Evolutionary conservation across 441 rosid species (phyloP).

Genomic region (Flueggea neowawraea): DNA sequence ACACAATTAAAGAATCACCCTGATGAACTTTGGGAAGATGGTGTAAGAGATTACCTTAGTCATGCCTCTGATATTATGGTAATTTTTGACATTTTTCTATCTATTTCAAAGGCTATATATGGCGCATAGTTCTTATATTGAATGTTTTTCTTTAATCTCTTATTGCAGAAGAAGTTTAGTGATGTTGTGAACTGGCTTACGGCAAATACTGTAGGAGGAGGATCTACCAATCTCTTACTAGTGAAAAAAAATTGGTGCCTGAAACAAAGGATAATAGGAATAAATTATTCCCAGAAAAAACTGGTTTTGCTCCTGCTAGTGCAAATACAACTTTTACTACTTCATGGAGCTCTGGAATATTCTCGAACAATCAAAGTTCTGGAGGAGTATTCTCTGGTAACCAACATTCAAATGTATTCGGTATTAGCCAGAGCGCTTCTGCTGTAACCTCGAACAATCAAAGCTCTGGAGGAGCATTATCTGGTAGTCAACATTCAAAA

Average conservation of each 20-base stretch:
- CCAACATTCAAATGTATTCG: constrained; percentile 8
- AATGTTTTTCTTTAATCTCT: neutral
- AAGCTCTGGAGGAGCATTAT: constrained; percentile 29
- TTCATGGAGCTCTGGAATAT: constrained; percentile 36
- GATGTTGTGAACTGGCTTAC: constrained; percentile 91
- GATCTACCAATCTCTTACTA: constrained; percentile 30
- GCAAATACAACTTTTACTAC: constrained; percentile 32
- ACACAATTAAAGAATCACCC: constrained; percentile 86
- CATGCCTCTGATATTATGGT: constrained; percentile 83
- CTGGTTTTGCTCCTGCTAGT: constrained; percentile 24
- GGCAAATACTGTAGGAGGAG: constrained; percentile 54
- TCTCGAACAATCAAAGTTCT: constrained; percentile 22
- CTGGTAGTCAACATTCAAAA: constrained; percentile 27
- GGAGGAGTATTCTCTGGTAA: constrained; percentile 16
- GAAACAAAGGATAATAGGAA: constrained; percentile 40
- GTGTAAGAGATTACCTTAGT: constrained; percentile 65
- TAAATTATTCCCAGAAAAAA: constrained; percentile 41
- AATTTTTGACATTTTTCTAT: constrained; percentile 12
- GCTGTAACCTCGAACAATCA: constrained; percentile 17
- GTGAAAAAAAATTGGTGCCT: constrained; percentile 38
- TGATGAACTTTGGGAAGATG: constrained; percentile 99
- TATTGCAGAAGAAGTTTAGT: constrained; percentile 67
- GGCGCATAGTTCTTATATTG: neutral
- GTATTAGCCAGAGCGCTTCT: constrained; percentile 19
- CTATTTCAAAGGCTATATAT: neutral